Base-by-base conservation (phyloP, 345 rosid species). In the Salix suchowensis region DNA sequence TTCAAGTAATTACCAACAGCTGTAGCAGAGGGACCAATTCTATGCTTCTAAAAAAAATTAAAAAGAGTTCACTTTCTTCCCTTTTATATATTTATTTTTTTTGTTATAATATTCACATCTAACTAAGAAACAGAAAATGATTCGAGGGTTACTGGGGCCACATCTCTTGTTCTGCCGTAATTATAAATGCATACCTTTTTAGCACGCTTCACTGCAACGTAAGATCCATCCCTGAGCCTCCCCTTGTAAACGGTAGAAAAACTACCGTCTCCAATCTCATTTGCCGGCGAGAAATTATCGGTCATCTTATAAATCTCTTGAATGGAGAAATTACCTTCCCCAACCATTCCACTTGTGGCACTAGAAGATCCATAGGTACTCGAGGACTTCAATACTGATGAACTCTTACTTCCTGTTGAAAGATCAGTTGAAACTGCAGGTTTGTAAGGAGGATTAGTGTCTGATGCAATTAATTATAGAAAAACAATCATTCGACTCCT, bases 131-230 rank as follows among this genome's bases (percentile, higher is more conserved):
- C 36, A n/a, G 6, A 21, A 10, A 24, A 34, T 62, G 5, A 28
- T 62, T 26, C 7, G 10, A 9, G 26, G 26, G 6, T n/a, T 62
- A 62, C 15, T 24, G 28, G 4, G 4, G 8, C 7, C 7, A 32
- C 44, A 48, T 40, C 13, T 46, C 36, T 12, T 64, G n/a, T 52
- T 74, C 21, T 60, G 64, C 21, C 23, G 67, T 32, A 73, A 12
- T 36, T 65, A 54, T 9, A 13, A 42, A 13, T 34, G 7, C 28
- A 13, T 82, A 95, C 98, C 98, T 86, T 90, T 86, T 82, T 88
- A 0, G 94, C 96, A 21, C 98, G 97, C 85, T 95, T 95, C 52
- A 90, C 84, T 40, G 98, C 97, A 74, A 93, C 89, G 76, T 88
- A 7, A 58, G 96, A 85, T 78, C 98, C 98, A 84, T 93, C 93